Base-by-base conservation (phyloP, 2,329 filamentous ascomycete species). In the Cordyceps farinosa region DNA sequence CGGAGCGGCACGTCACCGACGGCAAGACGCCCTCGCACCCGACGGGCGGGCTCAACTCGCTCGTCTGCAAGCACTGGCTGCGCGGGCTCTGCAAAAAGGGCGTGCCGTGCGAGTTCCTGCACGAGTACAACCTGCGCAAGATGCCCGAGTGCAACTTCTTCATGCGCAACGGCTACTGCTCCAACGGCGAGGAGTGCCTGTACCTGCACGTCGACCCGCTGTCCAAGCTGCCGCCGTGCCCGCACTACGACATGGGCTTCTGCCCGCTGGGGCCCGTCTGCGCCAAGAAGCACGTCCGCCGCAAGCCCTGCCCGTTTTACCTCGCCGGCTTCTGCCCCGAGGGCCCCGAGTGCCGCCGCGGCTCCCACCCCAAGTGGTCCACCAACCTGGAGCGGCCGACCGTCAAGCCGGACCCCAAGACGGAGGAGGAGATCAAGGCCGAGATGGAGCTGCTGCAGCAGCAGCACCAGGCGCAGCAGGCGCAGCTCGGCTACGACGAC, bases 81-180 rank as follows among this genome's bases (percentile, higher is more conserved):
- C 91, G 96, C 67, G 94, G 93, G 0, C 86, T 99, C 27, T 99
- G 95, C 83, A 99, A 99, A 75, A 98, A 98, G 78, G 95, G 94
- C 71, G 90, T 97, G 73, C 87, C 88, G 69, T 99, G 95, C 87
- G 95, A 99, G 80, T 99, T 98, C 72, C 82, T 98, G 55, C 95
- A 99, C 82, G 95, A 98, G 78, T 99, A 97, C 82, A 98, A 99
- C 78, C 85, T 99, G 69, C 88, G 95, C 67, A 93, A 95, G 77
- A 98, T 98, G 92, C 93, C 95, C 66, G 95, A 98, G 79, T 99
- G 95, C 79, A 96, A 96, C 73, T 96, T 97, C 77, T 98, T 94
- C 78, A 88, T 92, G 64, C 86, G 92, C 65, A 96, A 95, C 73
- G 92, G 92, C 62, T 97, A 96, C 75, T 99, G 95, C 79, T 91